Evolutionary conservation across 495 filamentous ascomycete genomes (phyloP), one percentile per base, ranked within the genome.

Genomic region (Gamarada debralockiae): DNA sequence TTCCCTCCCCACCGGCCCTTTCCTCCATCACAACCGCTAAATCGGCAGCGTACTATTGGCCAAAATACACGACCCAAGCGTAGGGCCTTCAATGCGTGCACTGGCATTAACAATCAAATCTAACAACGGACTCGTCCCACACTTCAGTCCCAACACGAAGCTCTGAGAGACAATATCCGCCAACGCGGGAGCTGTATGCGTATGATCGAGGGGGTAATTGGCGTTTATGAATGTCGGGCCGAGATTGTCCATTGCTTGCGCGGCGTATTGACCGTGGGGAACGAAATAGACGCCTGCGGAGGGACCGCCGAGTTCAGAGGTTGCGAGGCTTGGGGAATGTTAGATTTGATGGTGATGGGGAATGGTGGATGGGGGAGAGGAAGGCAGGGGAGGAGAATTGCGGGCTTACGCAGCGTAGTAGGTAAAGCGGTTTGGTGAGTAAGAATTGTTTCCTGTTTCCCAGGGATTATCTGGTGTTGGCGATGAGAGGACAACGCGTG

Each of bases 181-280:
- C 20, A 80, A 75, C 34, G 60, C 65, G 0, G 75, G 56, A 45
- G 71, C 76, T 15, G 82, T 83, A 66, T 84, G 82, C 2, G 79
- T 82, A 60, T 85, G 80, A 57, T 84, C 81, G 20, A 71, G 70
- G 0, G 78, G 79, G 53, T 73, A 85, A 43, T 72, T 71, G 0
- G 65, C 61, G 55, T 78, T 71, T 10, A 81, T 75, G 1, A 67
- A 70, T 2, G 60, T 47, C 18, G 47, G 31, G 14, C 66, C 68
- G 25, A 81, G 52, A 15, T 69, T 62, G 60, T 75, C 54, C 65
- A 72, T 82, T 14, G 70, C 74, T 38, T 72, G 67, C 3, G 75
- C 76, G 14, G 73, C 71, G 56, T 82, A 82, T 6, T 69, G 64
- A 8, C 77, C 74, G 52, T 85, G 76, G 57, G 72, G 77, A 31